Evolutionary conservation across 1,139 yeast genomes (phyloP), one percentile per base, ranked within the genome.

Genomic region (Saccharomycopsis hybrid): DNA sequence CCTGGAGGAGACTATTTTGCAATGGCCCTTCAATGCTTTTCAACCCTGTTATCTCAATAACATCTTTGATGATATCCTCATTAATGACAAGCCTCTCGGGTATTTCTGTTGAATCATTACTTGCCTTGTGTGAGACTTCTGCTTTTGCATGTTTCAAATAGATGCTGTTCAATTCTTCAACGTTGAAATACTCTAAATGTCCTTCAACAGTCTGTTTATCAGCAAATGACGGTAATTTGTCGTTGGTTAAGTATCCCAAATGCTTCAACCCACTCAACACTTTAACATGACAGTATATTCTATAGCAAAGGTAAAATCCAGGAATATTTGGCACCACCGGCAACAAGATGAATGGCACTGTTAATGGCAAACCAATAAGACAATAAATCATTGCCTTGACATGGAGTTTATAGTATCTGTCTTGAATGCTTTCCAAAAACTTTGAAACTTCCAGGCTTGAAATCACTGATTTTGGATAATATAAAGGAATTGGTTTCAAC

Each of bases 251-350:
- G 57, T 76, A 77, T 41, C 71, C 66, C 57, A 88, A 66, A 60
- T 87, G 95, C 56, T 74, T 71, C 5, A 88, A 86, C 0, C 97
- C 97, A 49, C 77, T 65, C 53, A 77, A 71, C 1, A 96, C 96
- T 61, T 85, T 86, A 61, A 81, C 72, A 63, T 90, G 87, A 61
- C 96, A 87, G 68, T 88, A 92, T 24, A 85, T 73, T 56, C 98
- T 73, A 65, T 85, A 92, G 4, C 85, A 72, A 43, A 90, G 66
- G 62, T 89, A 92, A 59, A 92, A 84, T 0, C 97, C 97, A 0
- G 98, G 98, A n/a, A 92, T 77, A 59, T 92, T 92, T 24, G 98
- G 98, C 1, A 90, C 64, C n/a, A 90, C 73, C 0, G 98, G 98
- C 0, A 92, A 62, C 44, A 89, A 61, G 0, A 88, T 89, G 49